Evolutionary conservation across 1,139 yeast genomes (phyloP).

Genomic region (Blastobotrys arbuscula): DNA sequence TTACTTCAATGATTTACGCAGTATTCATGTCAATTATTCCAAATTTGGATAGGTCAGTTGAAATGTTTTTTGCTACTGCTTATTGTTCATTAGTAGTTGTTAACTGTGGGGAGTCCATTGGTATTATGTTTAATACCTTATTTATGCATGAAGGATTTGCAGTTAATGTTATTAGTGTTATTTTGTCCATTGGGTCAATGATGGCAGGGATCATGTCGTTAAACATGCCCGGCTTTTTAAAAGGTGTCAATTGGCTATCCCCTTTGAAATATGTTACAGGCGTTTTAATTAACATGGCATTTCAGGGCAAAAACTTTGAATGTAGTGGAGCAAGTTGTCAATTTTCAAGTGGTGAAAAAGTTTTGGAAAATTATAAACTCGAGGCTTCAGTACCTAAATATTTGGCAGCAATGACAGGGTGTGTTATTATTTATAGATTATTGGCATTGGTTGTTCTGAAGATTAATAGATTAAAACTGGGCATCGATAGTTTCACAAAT

Average conservation of each 20-base stretch:
- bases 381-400: conserved; percentile 31
- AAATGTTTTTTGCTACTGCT: conserved; percentile 61
- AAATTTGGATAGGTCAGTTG: conserved; percentile 67
- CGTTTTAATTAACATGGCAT: conserved; percentile 45
- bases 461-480: conserved; percentile 26
- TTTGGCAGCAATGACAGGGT: conserved; percentile 34
- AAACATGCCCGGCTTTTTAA: conserved; percentile 62
- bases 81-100: conserved; percentile 51
- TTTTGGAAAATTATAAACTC: conserved; percentile 43
- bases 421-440: conserved; percentile 34
- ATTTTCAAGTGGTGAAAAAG: conserved; percentile 46
- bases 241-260: conserved; percentile 63
- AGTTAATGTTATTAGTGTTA: conserved; percentile 58
- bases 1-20: conserved; percentile 55
- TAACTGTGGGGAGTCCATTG: conserved; percentile 78
- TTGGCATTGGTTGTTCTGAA: conserved; percentile 34
- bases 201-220: conserved; percentile 88
- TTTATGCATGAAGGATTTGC: conserved; percentile 77
- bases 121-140: conserved; percentile 69
- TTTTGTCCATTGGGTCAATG: conserved; percentile 62
- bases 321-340: conserved; percentile 40
- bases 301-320: conserved; percentile 39
- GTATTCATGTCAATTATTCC: conserved; percentile 60
- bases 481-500: conserved; percentile 16
- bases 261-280: conserved; percentile 71